Evolutionary conservation across 257 asterid genomes (phyloP).

Genomic region (Eustoma russellianum): DNA sequence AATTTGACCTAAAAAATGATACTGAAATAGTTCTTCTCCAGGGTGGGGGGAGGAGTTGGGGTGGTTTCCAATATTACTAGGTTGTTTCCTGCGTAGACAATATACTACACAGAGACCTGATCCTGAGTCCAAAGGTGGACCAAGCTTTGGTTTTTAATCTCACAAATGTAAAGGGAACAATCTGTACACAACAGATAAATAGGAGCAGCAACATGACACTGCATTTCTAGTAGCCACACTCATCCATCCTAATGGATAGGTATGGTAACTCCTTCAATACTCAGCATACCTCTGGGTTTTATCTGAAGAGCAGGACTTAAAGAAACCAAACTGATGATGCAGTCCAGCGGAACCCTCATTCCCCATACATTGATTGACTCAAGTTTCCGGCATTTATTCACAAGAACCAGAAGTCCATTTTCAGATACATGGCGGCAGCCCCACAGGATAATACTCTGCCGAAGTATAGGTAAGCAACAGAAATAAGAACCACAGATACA

Average conservation of each 20-base stretch:
- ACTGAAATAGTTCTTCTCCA: too few species aligned
- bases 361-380: conserved; percentile 91
- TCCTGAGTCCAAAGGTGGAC: conserved; percentile 12
- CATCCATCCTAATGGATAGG: conserved; percentile 32
- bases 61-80: too few species aligned
- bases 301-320: conserved; percentile 78
- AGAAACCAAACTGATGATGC: conserved; percentile 55
- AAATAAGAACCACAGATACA: neutral
- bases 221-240: too few species aligned
- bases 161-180: conserved; percentile 12
- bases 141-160: neutral
- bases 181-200: conserved; percentile 5
- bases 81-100: neutral
- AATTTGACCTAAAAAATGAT: too few species aligned
- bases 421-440: conserved; percentile 85
- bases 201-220: neutral
- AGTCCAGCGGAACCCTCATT: conserved; percentile 55
- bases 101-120: neutral
- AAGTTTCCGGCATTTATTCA: conserved; percentile 60
- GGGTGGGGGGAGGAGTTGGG: too few species aligned
- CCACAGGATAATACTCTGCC: conserved; percentile 77
- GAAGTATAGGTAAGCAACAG: neutral
- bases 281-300: conserved; percentile 45
- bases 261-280: conserved; percentile 27
- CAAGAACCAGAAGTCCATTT: conserved; percentile 66